Evolutionary conservation across 2,329 filamentous ascomycete species (phyloP).

Genomic region (Sphaerulina populicola): DNA sequence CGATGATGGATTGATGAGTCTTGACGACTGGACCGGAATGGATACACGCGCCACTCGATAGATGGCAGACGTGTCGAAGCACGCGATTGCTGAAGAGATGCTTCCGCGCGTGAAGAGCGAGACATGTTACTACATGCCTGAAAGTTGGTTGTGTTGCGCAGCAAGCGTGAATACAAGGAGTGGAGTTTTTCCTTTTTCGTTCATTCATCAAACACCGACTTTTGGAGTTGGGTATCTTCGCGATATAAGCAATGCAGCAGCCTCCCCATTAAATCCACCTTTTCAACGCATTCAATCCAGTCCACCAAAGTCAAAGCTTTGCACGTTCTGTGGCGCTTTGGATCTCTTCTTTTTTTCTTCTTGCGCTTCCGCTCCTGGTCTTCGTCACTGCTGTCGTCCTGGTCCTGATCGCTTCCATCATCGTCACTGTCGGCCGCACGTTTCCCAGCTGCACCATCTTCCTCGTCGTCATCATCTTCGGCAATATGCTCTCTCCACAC

Average conservation of each 20-base stretch:
- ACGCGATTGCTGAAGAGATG: no score
- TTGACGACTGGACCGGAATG: no score
- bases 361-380: slow-evolving; percentile 37
- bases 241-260: background rate
- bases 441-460: slow-evolving; percentile 32
- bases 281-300: slow-evolving; percentile 22
- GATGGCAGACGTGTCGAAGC: no score
- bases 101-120: no score
- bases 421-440: slow-evolving; percentile 46
- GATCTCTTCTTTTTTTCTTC: slow-evolving; percentile 37
- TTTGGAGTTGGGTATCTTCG: slow-evolving; percentile 9
- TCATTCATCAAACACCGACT: background rate
- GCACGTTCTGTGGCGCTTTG: slow-evolving; percentile 25
- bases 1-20: no score
- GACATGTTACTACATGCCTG: no score
- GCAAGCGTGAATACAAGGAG: no score
- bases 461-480: slow-evolving; percentile 45
- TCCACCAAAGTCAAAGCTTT: slow-evolving; percentile 27
- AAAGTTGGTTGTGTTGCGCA: no score
- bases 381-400: slow-evolving; percentile 33
- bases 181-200: background rate
- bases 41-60: no score
- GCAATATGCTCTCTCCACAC: slow-evolving; percentile 73
- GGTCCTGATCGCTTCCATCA: slow-evolving; percentile 34
- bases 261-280: background rate